Conservation (phyloP, 1,284 basidiomycete species). For the Leccinum proximum region DNA sequence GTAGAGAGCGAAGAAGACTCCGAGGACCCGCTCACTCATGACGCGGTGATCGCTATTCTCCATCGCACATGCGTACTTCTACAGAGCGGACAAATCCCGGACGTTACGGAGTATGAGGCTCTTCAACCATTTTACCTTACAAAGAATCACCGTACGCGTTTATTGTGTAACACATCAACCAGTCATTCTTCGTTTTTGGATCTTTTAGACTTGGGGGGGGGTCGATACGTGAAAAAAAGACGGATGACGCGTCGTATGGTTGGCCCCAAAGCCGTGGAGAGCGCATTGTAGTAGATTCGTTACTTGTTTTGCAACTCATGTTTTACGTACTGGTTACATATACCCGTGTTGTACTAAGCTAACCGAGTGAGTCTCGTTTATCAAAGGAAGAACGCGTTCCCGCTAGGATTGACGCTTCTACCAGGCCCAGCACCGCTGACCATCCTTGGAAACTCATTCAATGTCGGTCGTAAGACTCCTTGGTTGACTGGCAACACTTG, state of each 20-base stretch:
- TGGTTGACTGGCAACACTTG: slow-evolving; percentile 12
- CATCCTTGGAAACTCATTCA: slow-evolving; percentile 7
- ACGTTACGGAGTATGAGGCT: background rate
- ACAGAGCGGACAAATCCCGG: background rate
- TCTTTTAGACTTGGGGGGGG: background rate
- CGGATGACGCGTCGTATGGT: background rate
- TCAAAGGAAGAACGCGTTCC: background rate
- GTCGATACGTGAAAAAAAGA: background rate
- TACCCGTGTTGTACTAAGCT: background rate
- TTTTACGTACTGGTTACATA: background rate
- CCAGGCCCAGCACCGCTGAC: slow-evolving; percentile 10
- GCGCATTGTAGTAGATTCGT: background rate
- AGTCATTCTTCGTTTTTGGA: background rate
- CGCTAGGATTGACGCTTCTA: slow-evolving; percentile 2
- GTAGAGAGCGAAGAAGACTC: background rate
- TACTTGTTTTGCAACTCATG: background rate
- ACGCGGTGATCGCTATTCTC: background rate
- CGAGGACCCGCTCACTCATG: background rate
- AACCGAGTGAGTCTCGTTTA: background rate
- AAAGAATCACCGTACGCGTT: background rate
- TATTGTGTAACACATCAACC: background rate
- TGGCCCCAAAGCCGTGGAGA: background rate
- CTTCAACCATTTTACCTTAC: background rate
- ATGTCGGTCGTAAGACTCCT: background rate
- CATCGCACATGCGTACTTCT: background rate